Conservation (phyloP, 2,329 filamentous ascomycete genomes). For the Fonsecaea pedrosoi region DNA sequence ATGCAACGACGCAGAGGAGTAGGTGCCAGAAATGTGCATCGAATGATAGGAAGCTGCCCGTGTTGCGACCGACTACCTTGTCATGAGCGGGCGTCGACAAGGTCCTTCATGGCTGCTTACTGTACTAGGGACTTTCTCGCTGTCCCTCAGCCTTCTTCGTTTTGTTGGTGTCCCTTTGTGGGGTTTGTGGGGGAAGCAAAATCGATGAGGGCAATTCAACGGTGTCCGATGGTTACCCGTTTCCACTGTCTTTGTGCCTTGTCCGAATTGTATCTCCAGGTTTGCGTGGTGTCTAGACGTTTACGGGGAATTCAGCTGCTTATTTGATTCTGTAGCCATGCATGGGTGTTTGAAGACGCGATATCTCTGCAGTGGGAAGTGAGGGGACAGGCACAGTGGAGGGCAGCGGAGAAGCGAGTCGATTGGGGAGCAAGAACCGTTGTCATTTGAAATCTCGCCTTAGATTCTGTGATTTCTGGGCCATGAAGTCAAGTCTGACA, state of each 20-base stretch:
- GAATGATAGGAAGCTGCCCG: neutral
- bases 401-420: neutral
- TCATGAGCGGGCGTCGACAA: neutral
- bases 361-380: neutral
- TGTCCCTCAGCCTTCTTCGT: neutral
- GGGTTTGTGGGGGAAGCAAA: conserved; percentile 1
- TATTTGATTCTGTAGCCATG: neutral
- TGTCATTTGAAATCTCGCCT: neutral
- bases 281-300: neutral
- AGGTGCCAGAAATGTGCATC: neutral
- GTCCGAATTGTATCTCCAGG: neutral
- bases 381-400: neutral
- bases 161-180: neutral
- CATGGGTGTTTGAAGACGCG: neutral
- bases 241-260: neutral
- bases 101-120: neutral
- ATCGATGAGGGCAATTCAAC: neutral
- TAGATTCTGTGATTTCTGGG: neutral
- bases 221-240: neutral
- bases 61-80: neutral
- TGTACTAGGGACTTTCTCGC: neutral
- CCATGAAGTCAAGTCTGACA: neutral
- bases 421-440: neutral
- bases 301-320: neutral
- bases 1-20: neutral